Conservation (phyloP, 2,329 filamentous ascomycete species). For the Bipolaris zeicola region DNA sequence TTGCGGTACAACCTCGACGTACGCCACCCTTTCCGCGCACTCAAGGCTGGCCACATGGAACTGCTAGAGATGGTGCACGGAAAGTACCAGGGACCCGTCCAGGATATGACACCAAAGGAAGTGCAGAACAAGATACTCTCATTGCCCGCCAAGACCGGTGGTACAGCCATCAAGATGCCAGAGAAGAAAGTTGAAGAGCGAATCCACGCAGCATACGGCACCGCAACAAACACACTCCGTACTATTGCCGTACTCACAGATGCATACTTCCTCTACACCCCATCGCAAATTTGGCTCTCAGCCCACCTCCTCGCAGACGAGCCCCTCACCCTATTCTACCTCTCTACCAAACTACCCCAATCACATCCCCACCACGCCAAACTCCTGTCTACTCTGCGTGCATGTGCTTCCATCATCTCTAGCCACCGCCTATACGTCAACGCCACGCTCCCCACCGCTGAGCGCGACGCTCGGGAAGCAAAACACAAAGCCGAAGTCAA, state of each 20-base stretch:
- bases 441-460: constrained; percentile 21
- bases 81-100: constrained; percentile 52
- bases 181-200: constrained; percentile 48
- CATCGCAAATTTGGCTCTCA: constrained; percentile 90
- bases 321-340: constrained; percentile 59
- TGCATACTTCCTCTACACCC: constrained; percentile 95
- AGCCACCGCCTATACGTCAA: constrained; percentile 33
- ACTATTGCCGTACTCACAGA: constrained; percentile 86
- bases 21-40: constrained; percentile 82
- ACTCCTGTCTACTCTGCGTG: constrained; percentile 46
- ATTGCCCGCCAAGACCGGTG: constrained; percentile 30
- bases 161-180: constrained; percentile 18
- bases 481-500: constrained; percentile 59
- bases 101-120: constrained; percentile 26
- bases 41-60: constrained; percentile 87
- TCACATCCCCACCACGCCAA: constrained; percentile 36
- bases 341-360: constrained; percentile 51
- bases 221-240: constrained; percentile 61
- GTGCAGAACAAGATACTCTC: constrained; percentile 37
- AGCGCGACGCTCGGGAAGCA: constrained; percentile 42
- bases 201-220: constrained; percentile 69
- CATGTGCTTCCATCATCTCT: constrained; percentile 50
- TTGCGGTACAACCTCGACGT: constrained; percentile 94
- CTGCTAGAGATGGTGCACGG: constrained; percentile 70
- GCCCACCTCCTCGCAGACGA: constrained; percentile 77